phyloP scores from a whole-genome alignment of 1,284 basidiomycete species.

The Apiotrichum domesticum region DNA sequence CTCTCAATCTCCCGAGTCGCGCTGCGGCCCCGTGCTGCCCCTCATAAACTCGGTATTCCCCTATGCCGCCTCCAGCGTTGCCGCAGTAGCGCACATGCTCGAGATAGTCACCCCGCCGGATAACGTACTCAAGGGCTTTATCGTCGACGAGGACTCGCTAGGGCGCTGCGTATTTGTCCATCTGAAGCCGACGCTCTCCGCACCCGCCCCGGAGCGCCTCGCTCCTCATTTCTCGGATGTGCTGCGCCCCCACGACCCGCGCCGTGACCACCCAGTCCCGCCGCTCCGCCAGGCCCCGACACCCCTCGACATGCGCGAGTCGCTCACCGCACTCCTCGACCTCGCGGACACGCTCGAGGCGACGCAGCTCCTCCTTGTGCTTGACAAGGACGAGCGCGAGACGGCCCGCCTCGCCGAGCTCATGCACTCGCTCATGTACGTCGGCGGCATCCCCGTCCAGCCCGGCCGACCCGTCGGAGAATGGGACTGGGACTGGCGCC shows the following conservation, averaged over 20 bases:
- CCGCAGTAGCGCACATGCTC: constrained; percentile 27
- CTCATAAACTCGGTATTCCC: constrained; percentile 42
- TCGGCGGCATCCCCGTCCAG: constrained; percentile 39
- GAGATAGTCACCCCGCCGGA: constrained; percentile 43
- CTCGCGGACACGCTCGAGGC: constrained; percentile 43
- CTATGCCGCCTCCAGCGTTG: constrained; percentile 27
- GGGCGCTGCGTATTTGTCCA: constrained; percentile 40
- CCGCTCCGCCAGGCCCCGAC: not conserved
- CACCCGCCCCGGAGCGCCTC: constrained; percentile 23
- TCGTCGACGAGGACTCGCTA: constrained; percentile 25
- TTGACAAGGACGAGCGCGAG: constrained; percentile 39
- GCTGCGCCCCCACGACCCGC: constrained; percentile 38
- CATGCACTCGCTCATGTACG: constrained; percentile 45
- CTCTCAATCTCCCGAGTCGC: not conserved
- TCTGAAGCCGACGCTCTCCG: constrained; percentile 25
- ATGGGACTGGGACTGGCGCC: constrained; percentile 41
- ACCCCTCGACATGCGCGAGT: constrained; percentile 40
- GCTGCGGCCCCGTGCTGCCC: constrained; percentile 23
- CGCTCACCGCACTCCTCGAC: constrained; percentile 43
- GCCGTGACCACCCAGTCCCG: constrained; percentile 28
- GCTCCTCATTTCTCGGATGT: constrained; percentile 42
- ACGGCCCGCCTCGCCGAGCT: constrained; percentile 37
- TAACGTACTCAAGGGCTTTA: constrained; percentile 36
- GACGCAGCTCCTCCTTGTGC: constrained; percentile 34
- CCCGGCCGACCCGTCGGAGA: constrained; percentile 35